Percentiles rank a stretch among this genome's conserved stretches.
Conservation (phyloP, 2,329 filamentous ascomycete genomes). For the Cordyceps sp. region DNA sequence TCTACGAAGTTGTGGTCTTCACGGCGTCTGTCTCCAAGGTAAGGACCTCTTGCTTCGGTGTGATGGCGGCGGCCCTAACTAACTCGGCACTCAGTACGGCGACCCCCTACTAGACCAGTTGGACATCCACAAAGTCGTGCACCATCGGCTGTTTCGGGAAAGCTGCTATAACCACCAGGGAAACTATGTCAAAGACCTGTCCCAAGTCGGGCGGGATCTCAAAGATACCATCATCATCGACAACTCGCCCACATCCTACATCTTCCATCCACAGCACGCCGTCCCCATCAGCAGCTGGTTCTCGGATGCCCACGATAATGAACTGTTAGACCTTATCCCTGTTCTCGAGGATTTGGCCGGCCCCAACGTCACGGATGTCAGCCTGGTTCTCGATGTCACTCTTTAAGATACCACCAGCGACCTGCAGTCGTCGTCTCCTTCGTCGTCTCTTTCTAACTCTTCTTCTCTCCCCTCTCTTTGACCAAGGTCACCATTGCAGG, state of each 20-base stretch:
- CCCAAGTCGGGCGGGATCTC: conserved; percentile 87
- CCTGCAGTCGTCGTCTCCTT: conserved; percentile 9
- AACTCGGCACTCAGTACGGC: conserved; percentile 49
- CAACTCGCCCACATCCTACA: conserved; percentile 97
- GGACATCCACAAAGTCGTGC: conserved; percentile 92
- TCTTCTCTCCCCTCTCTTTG: conserved; percentile 12
- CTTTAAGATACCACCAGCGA: conserved; percentile 31
- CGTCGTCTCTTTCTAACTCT: conserved; percentile 6
- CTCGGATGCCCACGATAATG: conserved; percentile 97
- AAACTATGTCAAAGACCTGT: conserved; percentile 98
- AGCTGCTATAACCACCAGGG: conserved; percentile 99
- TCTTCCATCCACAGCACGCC: conserved; percentile 97
- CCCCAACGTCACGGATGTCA: conserved; percentile 82
- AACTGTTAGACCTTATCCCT: conserved; percentile 90
- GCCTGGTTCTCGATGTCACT: conserved; percentile 87
- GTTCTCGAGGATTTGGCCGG: conserved; percentile 94
- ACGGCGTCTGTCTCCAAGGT: conserved; percentile 97
- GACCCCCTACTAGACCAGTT: conserved; percentile 91
- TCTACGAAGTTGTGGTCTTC: conserved; percentile 97
- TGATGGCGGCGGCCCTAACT: not conserved
- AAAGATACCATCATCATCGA: conserved; percentile 99
- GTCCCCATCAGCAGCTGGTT: conserved; percentile 99
- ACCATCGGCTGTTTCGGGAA: conserved; percentile 91
- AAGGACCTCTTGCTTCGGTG: conserved; percentile 5
- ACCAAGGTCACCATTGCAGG: conserved; percentile 12